These are phyloP conservation scores for Neoboletus subvelutipes DNA, from an alignment of 768 basidiomycete genomes.

Conservation along the genomic window DNA sequence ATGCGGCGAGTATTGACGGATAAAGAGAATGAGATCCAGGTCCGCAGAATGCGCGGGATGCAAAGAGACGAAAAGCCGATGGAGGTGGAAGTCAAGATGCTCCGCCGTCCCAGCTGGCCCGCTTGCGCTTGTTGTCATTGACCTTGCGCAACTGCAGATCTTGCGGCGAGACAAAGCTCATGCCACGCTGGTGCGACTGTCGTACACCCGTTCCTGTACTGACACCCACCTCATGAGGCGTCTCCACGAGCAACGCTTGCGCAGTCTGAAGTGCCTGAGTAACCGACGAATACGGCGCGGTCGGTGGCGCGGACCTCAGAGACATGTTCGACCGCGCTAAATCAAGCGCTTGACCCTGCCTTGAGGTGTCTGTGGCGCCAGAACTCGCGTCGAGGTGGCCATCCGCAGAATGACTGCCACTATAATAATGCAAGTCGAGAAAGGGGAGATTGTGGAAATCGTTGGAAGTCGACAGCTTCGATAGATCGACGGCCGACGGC, in stretches of 20 bases:
- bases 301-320: slow-evolving; percentile 28
- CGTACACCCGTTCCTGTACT: slow-evolving; percentile 10
- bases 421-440: slow-evolving; percentile 72
- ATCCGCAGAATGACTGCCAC: slow-evolving; percentile 29
- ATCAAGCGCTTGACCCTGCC: slow-evolving; percentile 52
- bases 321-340: slow-evolving; percentile 42
- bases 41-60: slow-evolving; percentile 11
- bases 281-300: slow-evolving; percentile 25
- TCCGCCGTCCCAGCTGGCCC: slow-evolving; percentile 57
- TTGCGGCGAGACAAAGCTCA: slow-evolving; percentile 53
- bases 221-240: slow-evolving; percentile 11
- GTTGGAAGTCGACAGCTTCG: slow-evolving; percentile 31
- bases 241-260: slow-evolving; percentile 27
- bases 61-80: not conserved
- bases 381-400: slow-evolving; percentile 26
- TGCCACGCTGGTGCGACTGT: slow-evolving; percentile 44
- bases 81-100: slow-evolving; percentile 23
- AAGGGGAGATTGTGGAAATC: slow-evolving; percentile 58
- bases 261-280: slow-evolving; percentile 36
- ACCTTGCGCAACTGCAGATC: slow-evolving; percentile 48
- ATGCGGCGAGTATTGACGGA: slow-evolving; percentile 12
- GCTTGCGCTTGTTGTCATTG: slow-evolving; percentile 55
- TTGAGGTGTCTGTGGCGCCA: slow-evolving; percentile 27
- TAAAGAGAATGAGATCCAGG: slow-evolving; percentile 9
- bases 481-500: slow-evolving; percentile 23